These are phyloP conservation scores for Neonectria hederae DNA, from an alignment of 2,329 filamentous ascomycete genomes.

Conservation along the genomic window DNA sequence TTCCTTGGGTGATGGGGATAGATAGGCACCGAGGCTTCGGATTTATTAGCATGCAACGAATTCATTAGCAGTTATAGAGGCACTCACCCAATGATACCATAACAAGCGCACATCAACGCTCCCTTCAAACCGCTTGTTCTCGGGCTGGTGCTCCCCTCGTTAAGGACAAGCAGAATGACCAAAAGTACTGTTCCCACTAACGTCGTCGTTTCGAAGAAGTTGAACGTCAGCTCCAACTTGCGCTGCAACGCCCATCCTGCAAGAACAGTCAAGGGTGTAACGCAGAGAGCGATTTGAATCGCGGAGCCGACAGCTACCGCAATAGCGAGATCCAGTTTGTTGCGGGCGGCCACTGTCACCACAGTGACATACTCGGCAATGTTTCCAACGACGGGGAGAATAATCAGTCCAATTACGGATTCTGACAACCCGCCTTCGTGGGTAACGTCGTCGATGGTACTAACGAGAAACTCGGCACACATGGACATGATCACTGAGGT, in stretches of 20 bases:
- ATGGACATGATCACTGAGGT: conserved; percentile 66
- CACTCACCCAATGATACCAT: conserved; percentile 59
- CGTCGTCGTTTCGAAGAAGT: conserved; percentile 78
- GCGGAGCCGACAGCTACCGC: conserved; percentile 68
- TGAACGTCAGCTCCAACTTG: conserved; percentile 74
- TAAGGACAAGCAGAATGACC: conserved; percentile 79
- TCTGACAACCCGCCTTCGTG: conserved; percentile 60
- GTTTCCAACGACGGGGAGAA: conserved; percentile 70
- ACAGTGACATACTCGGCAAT: conserved; percentile 71
- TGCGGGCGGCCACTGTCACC: conserved; percentile 66
- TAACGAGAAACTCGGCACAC: conserved; percentile 70
- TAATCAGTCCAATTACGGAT: conserved; percentile 68
- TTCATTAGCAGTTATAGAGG: rapidly evolving
- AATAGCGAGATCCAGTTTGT: conserved; percentile 70
- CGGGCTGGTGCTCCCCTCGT: conserved; percentile 75
- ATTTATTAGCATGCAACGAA: background rate
- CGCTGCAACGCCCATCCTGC: conserved; percentile 66
- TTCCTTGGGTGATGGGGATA: conserved; percentile 14
- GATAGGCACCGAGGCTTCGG: conserved; percentile 15
- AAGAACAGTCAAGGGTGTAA: conserved; percentile 68
- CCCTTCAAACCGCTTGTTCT: conserved; percentile 61
- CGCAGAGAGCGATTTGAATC: conserved; percentile 70
- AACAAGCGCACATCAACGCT: conserved; percentile 62
- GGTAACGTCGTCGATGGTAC: conserved; percentile 66
- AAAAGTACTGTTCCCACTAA: conserved; percentile 76